Evolutionary conservation across 2,329 filamentous ascomycete genomes (phyloP), one percentile per base, ranked within the genome.

Genomic region (Claviceps maximensis): DNA sequence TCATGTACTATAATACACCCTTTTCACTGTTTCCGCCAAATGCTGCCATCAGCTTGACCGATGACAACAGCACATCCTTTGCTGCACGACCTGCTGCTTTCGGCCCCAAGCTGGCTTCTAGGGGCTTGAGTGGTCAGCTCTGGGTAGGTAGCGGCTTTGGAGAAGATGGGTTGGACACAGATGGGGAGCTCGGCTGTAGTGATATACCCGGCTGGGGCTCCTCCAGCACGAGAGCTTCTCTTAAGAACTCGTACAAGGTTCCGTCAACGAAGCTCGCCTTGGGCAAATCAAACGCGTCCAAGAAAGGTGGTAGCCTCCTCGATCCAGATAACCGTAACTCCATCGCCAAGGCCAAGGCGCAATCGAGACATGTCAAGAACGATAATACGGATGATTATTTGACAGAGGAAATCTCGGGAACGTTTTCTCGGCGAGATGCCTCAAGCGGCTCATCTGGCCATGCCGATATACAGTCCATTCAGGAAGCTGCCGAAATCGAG

Each of bases 11-110:
- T 67, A 82, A 82, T 55, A 76, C 83, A 5, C 84, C 90, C 1
- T 87, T 90, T 58, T 89, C 88, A 21, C 81, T 98, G 23, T 98
- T 98, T 66, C 90, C 91, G 4, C 90, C 90, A 3, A 95, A 93
- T 58, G 93, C 93, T 48, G 87, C 94, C 62, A 96, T 98, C 66
- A 95, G 88, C 67, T 78, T 98, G 56, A 95, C 90, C 63, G 89
- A 97, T 69, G 93, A 98, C 70, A 98, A 98, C 69, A 95, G 89
- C 60, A 98, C 93, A 13, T 95, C 94, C 60, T 98, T 98, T 71
- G 77, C 95, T 53, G 90, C 93, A 45, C 79, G 93, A 49, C 93
- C 93, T 55, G 93, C 93, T 51, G 90, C 89, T 41, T 98, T 97
- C 70, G 93, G 93, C 0, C 89, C 93, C 4, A 72, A 79, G 41